Evolutionary conservation across 805 yeast species (phyloP), one percentile per base, ranked within the genome.

Genomic region (Grigorovia transvaalensis): DNA sequence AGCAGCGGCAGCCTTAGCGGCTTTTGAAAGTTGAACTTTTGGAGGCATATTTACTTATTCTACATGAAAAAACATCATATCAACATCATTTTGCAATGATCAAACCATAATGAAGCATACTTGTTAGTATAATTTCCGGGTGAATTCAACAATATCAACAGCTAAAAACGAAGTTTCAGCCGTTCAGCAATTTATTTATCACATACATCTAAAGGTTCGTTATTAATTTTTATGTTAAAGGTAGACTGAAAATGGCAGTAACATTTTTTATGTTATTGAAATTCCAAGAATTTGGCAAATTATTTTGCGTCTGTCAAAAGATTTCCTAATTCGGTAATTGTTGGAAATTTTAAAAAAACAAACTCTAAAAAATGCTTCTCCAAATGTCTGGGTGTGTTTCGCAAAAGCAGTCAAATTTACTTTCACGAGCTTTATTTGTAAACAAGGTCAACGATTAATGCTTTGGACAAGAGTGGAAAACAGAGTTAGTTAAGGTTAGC

Each of bases 1-100:
- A 77, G 97, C 98, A 81, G 98, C 98, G 73, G 98, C 97, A 74
- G 96, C 96, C 83, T 91, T 91, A 74, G 96, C 97, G 78, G 97
- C 97, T 82, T 91, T 91, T 73, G 96, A 85, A 78, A 88, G 90
- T 84, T 91, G 97, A 80, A 88, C 81, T 81, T 91, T 91, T 82
- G 96, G 96, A 78, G 97, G 96, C 97, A 91, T 88, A 77, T 83
- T 79, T 66, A 48, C 55, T 47, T 50, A 50, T 52, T 53, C 50
- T 50, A 23, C 29, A 12, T 33, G 19, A 42, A 40, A 35, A 33
- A 29, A 7, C 18, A 30, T 30, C 33, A 45, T n/a, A 33, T 33
- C 5, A 4, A 11, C 20, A 46, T 33, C 15, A 33, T 33, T 13
- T 9, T 13, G 11, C 38, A 33, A 33, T 33, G 11, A 13, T 38